Evolutionary conservation across 495 filamentous ascomycete genomes (phyloP).

Genomic region (Neurospora intermedia): DNA sequence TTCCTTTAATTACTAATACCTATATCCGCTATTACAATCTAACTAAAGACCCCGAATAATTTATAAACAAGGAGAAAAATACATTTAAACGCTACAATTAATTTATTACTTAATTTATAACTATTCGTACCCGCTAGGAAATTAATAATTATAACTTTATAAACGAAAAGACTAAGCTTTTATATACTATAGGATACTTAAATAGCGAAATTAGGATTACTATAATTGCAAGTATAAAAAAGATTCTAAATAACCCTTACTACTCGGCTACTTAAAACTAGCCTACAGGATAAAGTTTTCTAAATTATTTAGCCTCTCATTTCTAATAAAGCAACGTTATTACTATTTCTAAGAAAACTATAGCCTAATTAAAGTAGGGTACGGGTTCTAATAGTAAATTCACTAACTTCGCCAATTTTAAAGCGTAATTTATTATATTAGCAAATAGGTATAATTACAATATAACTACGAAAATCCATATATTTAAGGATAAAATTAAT

Average conservation of each 20-base stretch:
- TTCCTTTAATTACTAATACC: too few relatives aligned
- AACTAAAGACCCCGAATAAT: too few relatives aligned
- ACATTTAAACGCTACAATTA: neutral
- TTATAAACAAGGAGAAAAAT: too few relatives aligned
- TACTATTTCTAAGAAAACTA: too few relatives aligned
- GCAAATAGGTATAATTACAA: too few relatives aligned
- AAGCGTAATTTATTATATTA: too few relatives aligned
- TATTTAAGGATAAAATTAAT: too few relatives aligned
- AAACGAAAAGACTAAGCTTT: neutral
- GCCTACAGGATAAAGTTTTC: neutral
- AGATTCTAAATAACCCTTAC: neutral
- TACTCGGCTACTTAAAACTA: neutral
- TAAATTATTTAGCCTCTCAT: neutral
- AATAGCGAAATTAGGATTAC: accelerated
- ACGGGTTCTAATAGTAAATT: neutral
- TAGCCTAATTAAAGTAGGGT: neutral
- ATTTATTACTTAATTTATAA: neutral
- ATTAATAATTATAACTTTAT: neutral
- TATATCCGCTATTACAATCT: too few relatives aligned
- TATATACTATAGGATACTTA: neutral
- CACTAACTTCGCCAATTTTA: neutral
- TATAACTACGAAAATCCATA: too few relatives aligned
- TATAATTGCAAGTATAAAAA: neutral
- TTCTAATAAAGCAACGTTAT: neutral
- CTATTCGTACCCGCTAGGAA: neutral